Evolutionary conservation across 2,329 filamentous ascomycete species (phyloP).

Genomic region (Aspergillus pseudoglaucus): DNA sequence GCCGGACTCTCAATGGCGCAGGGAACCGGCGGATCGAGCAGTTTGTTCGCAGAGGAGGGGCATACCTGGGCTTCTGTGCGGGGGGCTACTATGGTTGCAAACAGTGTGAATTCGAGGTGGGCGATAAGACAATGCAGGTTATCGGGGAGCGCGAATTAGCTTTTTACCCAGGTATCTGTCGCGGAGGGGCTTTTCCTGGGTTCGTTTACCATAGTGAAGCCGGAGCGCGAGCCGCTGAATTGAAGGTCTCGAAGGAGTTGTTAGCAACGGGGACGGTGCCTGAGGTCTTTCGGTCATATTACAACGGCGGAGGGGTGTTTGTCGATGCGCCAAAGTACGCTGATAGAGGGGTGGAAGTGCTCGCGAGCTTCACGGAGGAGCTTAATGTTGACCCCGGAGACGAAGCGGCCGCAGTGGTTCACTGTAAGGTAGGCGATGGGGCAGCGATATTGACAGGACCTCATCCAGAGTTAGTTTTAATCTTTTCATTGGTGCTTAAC

Average conservation of each 20-base stretch:
- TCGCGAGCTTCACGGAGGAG: slow-evolving; percentile 72
- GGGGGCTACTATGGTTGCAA: slow-evolving; percentile 84
- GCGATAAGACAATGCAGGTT: slow-evolving; percentile 73
- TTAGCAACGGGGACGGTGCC: slow-evolving; percentile 52
- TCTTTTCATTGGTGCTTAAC: slow-evolving; percentile 4
- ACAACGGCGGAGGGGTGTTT: slow-evolving; percentile 92
- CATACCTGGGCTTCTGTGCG: slow-evolving; percentile 87
- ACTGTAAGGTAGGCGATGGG: slow-evolving; percentile 75
- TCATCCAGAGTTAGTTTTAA: slow-evolving; percentile 71
- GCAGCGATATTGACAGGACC: slow-evolving; percentile 74
- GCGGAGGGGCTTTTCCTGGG: slow-evolving; percentile 79
- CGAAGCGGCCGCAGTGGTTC: slow-evolving; percentile 71
- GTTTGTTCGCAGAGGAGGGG: slow-evolving; percentile 77
- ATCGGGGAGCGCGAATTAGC: slow-evolving; percentile 75
- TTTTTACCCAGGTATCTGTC: slow-evolving; percentile 81
- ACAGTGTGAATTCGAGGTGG: slow-evolving; percentile 86
- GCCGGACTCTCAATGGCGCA: slow-evolving; percentile 74
- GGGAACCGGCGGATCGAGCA: slow-evolving; percentile 80
- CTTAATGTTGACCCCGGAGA: slow-evolving; percentile 70
- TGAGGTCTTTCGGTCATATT: slow-evolving; percentile 68
- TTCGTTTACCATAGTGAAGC: slow-evolving; percentile 87
- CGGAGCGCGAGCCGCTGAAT: slow-evolving; percentile 65
- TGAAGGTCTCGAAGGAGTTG: slow-evolving; percentile 57
- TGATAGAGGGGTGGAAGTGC: slow-evolving; percentile 64
- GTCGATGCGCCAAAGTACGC: slow-evolving; percentile 63